Evolutionary conservation across 257 asterid genomes (phyloP).

Genomic region (Plantago major): DNA sequence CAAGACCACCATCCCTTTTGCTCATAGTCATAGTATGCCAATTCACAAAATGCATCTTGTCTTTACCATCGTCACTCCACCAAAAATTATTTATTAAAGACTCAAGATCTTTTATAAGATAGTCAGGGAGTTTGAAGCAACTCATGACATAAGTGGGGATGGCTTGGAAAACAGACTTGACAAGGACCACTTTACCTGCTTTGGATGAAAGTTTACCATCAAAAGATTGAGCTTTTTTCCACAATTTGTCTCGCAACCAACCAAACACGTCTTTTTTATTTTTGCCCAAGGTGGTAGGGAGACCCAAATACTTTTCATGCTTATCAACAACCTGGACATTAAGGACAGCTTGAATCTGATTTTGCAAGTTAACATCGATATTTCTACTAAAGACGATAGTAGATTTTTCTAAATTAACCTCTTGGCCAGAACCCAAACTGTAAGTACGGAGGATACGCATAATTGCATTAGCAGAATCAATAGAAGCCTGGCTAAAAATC

Average conservation of each 20-base stretch:
- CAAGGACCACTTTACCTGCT: not conserved
- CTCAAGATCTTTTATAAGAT: not conserved
- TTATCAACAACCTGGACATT: not conserved
- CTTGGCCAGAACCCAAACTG: not conserved
- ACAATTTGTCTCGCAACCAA: not conserved
- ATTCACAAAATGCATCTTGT: not conserved
- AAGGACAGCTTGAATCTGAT: not conserved
- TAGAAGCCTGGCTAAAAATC: not conserved
- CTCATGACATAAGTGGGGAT: not conserved
- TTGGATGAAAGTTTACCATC: not conserved
- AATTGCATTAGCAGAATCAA: not conserved
- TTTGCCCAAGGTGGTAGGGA: not conserved
- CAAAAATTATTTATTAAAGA: not conserved
- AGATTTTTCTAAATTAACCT: not conserved
- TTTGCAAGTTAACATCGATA: no score
- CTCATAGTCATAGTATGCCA: no score
- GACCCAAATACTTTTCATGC: not conserved
- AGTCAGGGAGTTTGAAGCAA: not conserved
- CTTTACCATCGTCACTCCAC: not conserved
- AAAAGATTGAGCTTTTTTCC: not conserved
- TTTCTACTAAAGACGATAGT: not conserved
- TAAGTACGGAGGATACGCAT: not conserved
- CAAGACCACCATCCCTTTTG: no score
- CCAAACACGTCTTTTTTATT: not conserved
- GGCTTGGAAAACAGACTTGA: not conserved